These are phyloP conservation scores for Globisporangium acanthophoron DNA, from an alignment of 352 stramenopile genomes.

Conservation along the genomic window DNA sequence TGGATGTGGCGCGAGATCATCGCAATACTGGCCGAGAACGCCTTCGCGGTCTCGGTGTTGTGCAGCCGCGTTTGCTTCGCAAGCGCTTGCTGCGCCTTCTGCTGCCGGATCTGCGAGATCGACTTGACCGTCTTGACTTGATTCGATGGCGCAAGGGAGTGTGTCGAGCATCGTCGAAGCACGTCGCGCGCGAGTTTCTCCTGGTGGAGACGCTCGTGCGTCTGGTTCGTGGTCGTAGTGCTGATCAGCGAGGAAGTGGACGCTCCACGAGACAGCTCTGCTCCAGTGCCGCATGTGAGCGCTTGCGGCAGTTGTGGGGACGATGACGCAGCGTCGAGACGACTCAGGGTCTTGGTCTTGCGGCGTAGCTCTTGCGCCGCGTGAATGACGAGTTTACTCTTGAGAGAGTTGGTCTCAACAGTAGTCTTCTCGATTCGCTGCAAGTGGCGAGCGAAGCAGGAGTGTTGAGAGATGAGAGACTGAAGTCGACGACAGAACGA, in stretches of 20 bases:
- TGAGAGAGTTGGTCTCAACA: conserved; percentile 17
- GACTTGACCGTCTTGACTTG: conserved; percentile 18
- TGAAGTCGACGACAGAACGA: too few species aligned
- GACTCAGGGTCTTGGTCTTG: conserved; percentile 25
- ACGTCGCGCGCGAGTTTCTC: conserved; percentile 34
- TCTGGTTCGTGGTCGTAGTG: background rate
- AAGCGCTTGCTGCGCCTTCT: conserved; percentile 24
- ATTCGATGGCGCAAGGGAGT: conserved; percentile 33
- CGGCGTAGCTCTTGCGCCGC: conserved; percentile 27
- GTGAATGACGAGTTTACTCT: conserved; percentile 26
- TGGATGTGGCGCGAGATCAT: conserved; percentile 77
- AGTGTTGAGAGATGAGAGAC: too few species aligned
- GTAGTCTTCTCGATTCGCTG: conserved; percentile 11
- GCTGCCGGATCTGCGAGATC: conserved; percentile 19
- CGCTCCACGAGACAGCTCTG: background rate
- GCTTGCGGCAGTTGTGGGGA: background rate
- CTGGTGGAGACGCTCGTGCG: conserved; percentile 24
- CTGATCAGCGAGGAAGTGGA: conserved; percentile 4
- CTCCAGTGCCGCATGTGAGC: background rate
- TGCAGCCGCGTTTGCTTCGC: conserved; percentile 29
- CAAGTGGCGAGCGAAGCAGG: background rate
- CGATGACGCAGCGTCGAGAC: background rate
- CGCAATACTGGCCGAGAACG: conserved; percentile 58
- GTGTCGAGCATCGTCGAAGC: conserved; percentile 19
- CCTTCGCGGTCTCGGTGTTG: conserved; percentile 43